A percentile compares a stretch with the other conserved stretches of the same genome.
phyloP scores from a whole-genome alignment of 23 red algal genomes.

The Chondrus crispus region DNA sequence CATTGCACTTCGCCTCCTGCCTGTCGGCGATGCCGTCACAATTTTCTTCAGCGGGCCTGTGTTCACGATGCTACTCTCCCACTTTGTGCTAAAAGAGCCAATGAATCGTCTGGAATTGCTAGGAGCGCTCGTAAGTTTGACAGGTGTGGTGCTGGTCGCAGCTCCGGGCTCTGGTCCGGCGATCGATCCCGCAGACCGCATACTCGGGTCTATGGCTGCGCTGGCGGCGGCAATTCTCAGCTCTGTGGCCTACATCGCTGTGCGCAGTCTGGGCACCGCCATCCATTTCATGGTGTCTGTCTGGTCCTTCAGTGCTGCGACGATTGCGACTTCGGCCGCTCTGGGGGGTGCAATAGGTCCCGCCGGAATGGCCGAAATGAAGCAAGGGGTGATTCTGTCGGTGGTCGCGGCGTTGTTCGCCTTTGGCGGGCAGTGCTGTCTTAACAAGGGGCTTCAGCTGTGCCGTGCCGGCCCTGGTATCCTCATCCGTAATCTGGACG shows the following conservation, averaged over 20 bases:
- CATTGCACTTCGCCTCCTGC: conserved; percentile 3
- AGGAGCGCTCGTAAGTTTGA: background rate
- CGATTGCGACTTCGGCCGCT: background rate
- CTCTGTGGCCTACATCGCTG: background rate
- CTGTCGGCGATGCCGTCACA: conserved; percentile 31
- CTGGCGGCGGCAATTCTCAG: background rate
- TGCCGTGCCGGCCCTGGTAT: conserved; percentile 38
- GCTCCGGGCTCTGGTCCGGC: background rate
- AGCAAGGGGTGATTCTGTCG: background rate
- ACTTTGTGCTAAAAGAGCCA: background rate
- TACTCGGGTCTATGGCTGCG: background rate
- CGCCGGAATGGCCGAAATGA: background rate
- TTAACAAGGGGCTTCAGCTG: conserved; percentile 23
- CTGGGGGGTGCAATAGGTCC: background rate
- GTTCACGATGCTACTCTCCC: conserved; percentile 26
- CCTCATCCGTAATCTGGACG: conserved; percentile 28
- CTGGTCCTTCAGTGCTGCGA: background rate
- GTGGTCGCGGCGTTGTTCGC: conserved; percentile 15
- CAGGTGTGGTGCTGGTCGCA: conserved; percentile 16
- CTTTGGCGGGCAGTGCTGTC: conserved; percentile 1
- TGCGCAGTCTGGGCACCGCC: background rate
- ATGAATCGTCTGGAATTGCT: background rate
- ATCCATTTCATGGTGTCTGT: conserved; percentile 39
- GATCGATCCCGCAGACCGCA: background rate
- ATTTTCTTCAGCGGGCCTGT: conserved; percentile 23